A percentile compares a stretch with the other conserved stretches of the same genome.
phyloP scores from a whole-genome alignment of 2,329 filamentous ascomycete genomes.

The Aspergillus quadrilineatus region DNA sequence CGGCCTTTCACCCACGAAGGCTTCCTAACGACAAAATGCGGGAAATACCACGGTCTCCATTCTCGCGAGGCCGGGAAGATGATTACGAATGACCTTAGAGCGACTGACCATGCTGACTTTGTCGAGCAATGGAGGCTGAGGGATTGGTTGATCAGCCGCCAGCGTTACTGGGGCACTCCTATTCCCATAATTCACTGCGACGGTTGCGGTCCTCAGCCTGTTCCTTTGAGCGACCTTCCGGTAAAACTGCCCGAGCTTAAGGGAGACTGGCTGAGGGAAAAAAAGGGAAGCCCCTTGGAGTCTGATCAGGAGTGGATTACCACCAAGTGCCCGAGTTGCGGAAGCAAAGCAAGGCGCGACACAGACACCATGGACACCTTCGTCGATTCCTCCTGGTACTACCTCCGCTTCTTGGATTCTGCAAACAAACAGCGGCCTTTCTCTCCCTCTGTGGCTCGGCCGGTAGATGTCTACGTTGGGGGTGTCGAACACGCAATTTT shows the following conservation, averaged over 20 bases:
- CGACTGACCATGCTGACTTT: conserved; percentile 59
- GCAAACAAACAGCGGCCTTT: conserved; percentile 64
- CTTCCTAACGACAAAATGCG: conserved; percentile 64
- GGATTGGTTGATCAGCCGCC: conserved; percentile 90
- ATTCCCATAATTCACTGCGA: conserved; percentile 84
- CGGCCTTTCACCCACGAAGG: conserved; percentile 65
- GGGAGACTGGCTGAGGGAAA: conserved; percentile 66
- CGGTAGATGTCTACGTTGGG: conserved; percentile 85
- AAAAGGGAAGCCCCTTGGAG: conserved; percentile 74
- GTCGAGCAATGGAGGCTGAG: conserved; percentile 75
- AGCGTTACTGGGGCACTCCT: conserved; percentile 87
- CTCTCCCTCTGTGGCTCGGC: conserved; percentile 58
- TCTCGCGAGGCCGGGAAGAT: conserved; percentile 63
- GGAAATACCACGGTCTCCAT: conserved; percentile 61
- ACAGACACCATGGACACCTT: conserved; percentile 97
- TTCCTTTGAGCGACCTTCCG: conserved; percentile 73
- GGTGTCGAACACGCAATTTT: conserved; percentile 89
- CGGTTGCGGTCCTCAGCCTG: conserved; percentile 74
- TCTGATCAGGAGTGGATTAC: conserved; percentile 71
- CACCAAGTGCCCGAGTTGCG: conserved; percentile 70
- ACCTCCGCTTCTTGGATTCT: conserved; percentile 73
- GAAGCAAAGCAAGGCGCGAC: conserved; percentile 69
- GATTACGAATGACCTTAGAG: conserved; percentile 55
- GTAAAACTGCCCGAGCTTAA: conserved; percentile 71
- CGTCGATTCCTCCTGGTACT: conserved; percentile 95